A percentile compares a stretch with the other conserved stretches of the same genome.
phyloP scores from a whole-genome alignment of 1,139 yeast species.

The Ashbya aceris region DNA sequence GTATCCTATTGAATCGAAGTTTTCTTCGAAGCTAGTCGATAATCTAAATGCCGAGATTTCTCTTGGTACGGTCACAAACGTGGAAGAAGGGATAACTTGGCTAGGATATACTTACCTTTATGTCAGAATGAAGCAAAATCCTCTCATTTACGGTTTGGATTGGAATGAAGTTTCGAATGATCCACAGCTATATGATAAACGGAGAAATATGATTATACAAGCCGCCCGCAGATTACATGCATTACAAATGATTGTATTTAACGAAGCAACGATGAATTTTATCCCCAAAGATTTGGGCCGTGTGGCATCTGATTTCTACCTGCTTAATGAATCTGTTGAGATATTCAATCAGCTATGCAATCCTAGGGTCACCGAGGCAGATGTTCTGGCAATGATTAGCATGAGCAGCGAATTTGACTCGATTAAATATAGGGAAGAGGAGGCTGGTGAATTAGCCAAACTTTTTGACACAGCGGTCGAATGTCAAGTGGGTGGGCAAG shows the following conservation, averaged over 20 bases:
- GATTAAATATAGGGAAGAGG: slow-evolving; percentile 83
- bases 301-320: slow-evolving; percentile 87
- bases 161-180: slow-evolving; percentile 82
- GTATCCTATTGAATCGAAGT: slow-evolving; percentile 87
- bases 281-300: slow-evolving; percentile 86
- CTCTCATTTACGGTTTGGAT: slow-evolving; percentile 85
- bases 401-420: slow-evolving; percentile 94
- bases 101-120: slow-evolving; percentile 90
- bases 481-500: slow-evolving; percentile 75
- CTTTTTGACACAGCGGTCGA: slow-evolving; percentile 55
- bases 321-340: slow-evolving; percentile 78
- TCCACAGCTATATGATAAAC: slow-evolving; percentile 62
- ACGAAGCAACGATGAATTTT: slow-evolving; percentile 73
- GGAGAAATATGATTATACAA: slow-evolving; percentile 63
- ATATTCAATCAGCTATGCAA: slow-evolving; percentile 77
- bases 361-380: slow-evolving; percentile 87
- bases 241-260: slow-evolving; percentile 88
- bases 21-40: slow-evolving; percentile 73
- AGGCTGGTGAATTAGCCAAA: slow-evolving; percentile 57
- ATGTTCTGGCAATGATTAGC: slow-evolving; percentile 77
- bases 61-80: slow-evolving; percentile 86
- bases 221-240: slow-evolving; percentile 79
- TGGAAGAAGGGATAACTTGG: slow-evolving; percentile 95
- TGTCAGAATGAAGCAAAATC: slow-evolving; percentile 91
- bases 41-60: slow-evolving; percentile 94